Base-by-base conservation (phyloP, 768 basidiomycete genomes). In the Suillus subalutaceus region DNA sequence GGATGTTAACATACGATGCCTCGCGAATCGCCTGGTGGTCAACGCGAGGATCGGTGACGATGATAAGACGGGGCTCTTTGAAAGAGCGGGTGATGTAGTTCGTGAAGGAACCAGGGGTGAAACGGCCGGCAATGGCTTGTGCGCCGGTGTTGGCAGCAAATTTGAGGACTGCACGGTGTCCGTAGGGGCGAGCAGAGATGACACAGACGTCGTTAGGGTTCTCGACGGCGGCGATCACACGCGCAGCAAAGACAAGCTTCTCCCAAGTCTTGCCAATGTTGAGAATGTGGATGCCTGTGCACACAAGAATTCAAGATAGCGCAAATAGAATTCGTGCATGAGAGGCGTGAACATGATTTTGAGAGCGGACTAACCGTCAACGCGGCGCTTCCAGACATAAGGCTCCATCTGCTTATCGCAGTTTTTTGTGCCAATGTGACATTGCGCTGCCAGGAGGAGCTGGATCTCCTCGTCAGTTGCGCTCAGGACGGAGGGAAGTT, bases 181-280 rank as follows among this genome's bases (percentile, higher is more conserved):
- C 97, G 83, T 99, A 99, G 59, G 96, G 94, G 72, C 97, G 94
- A 63, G 97, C 96, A 68, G 96, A 96, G 82, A 99, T 98, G 76
- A 97, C 97, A 81, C 93, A 94, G 75, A 99, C 88, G 80, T 99
- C 97, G 80, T 93, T 91, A 70, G 97, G 97, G 88, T 98, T 99
- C 81, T 98, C 96, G 75, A 98, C 90, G 63, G 96, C 92, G 72
- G 96, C 96, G 74, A 99, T 96, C 75, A 99, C 88, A 78, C 97
- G 94, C 69, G 97, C 97, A 66, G 97, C 97, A 73, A 99, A 87
- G 70, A 99, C 96, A 71, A 99, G 88, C 82, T 99, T 99, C 83
- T 98, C 97, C 96, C 96, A 99, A 70, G 97, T 99, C 88, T 99
- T 99, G 77, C 97, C 97, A 72, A 99, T 92, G 89, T 99, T 97